phyloP scores from a whole-genome alignment of 75 land plant genomes.

The Cunninghamia lanceolata region DNA sequence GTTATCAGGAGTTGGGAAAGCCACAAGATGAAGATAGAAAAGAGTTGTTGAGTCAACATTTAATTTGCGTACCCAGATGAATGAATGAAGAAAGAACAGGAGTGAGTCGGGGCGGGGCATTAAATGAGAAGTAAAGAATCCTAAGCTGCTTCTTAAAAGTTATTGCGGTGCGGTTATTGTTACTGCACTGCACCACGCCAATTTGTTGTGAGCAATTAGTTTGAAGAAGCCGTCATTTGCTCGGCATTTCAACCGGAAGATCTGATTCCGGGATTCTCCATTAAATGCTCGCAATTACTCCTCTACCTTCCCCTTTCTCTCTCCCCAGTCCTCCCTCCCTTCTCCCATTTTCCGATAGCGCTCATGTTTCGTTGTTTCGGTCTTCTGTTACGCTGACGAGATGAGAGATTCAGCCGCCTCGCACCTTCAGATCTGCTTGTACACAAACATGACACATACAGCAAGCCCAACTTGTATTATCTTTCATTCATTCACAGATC shows the following conservation, averaged over 20 bases:
- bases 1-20: too few species aligned
- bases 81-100: background rate
- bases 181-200: background rate
- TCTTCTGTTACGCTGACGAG: background rate
- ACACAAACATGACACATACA: background rate
- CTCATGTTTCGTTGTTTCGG: background rate
- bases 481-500: background rate
- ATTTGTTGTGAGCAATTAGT: background rate
- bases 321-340: slow-evolving; percentile 8
- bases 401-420: background rate
- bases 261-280: slow-evolving; percentile 21
- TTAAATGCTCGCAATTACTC: background rate
- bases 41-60: background rate
- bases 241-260: slow-evolving; percentile 36
- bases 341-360: slow-evolving; percentile 6
- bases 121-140: background rate
- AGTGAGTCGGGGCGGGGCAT: background rate
- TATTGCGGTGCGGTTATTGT: slow-evolving; percentile 31
- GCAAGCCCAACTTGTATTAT: background rate
- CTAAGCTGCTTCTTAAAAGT: slow-evolving; percentile 37
- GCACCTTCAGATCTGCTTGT: background rate
- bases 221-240: slow-evolving; percentile 9
- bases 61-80: background rate
- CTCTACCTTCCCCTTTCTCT: slow-evolving; percentile 7
- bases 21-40: background rate